phyloP scores from a whole-genome alignment of 2,329 filamentous ascomycete species.

The Sclerotinia spermophila region DNA sequence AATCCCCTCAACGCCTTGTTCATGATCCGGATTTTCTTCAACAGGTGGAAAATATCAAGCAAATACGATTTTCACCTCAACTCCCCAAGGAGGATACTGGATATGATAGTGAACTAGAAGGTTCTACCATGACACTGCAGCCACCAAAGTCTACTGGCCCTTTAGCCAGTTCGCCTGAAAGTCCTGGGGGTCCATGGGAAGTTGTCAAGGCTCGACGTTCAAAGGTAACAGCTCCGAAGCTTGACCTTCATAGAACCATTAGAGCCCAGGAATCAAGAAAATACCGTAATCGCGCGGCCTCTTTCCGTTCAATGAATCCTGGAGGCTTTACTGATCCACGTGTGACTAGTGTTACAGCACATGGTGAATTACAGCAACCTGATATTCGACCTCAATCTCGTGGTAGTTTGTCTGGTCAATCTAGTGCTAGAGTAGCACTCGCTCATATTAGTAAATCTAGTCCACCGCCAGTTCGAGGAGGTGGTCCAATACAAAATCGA shows the following conservation, averaged over 20 bases:
- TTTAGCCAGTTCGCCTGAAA: conserved; percentile 16
- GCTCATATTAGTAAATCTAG: conserved; percentile 43
- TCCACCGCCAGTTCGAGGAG: conserved; percentile 36
- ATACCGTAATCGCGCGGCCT: conserved; percentile 45
- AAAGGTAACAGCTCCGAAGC: conserved; percentile 27
- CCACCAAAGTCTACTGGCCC: not conserved
- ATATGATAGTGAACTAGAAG: conserved; percentile 35
- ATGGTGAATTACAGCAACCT: conserved; percentile 27
- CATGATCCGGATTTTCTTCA: conserved; percentile 25
- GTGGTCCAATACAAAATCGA: conserved; percentile 33
- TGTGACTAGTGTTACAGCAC: conserved; percentile 30
- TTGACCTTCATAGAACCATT: conserved; percentile 42
- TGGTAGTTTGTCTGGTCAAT: conserved; percentile 31
- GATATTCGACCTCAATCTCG: conserved; percentile 26
- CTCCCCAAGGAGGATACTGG: conserved; percentile 29
- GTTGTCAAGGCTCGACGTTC: conserved; percentile 21
- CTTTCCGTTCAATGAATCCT: conserved; percentile 43
- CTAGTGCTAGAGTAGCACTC: conserved; percentile 44
- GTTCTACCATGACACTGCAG: conserved; percentile 25
- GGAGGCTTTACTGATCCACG: conserved; percentile 25
- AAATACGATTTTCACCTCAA: conserved; percentile 22
- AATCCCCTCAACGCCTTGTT: conserved; percentile 31
- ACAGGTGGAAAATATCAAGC: conserved; percentile 19
- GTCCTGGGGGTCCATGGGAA: conserved; percentile 31
- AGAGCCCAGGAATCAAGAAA: conserved; percentile 40